Evolutionary conservation across 2,329 filamentous ascomycete genomes (phyloP).

Genomic region (Hypoxylon sp.): DNA sequence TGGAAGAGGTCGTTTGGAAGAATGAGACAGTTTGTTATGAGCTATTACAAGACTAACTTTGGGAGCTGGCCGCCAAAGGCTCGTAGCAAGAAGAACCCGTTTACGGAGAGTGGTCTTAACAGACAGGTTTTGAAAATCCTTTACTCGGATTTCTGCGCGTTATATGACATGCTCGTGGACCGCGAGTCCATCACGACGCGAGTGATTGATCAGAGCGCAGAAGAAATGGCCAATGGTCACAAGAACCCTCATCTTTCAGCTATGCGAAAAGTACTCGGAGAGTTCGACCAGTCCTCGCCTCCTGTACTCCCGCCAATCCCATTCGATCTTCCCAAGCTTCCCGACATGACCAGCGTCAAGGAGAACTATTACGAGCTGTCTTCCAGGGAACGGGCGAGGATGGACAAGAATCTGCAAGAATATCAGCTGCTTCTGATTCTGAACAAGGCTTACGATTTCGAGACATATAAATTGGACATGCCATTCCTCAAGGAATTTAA

Average conservation of each 20-base stretch:
- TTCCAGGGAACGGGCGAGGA: constrained; percentile 77
- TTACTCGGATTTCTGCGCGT: constrained; percentile 83
- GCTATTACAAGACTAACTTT: constrained; percentile 68
- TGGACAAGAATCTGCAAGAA: constrained; percentile 76
- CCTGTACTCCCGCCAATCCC: constrained; percentile 92
- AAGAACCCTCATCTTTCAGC: constrained; percentile 71
- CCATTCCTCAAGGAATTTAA: constrained; percentile 76
- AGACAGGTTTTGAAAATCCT: constrained; percentile 81
- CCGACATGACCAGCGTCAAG: constrained; percentile 71
- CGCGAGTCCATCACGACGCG: constrained; percentile 80
- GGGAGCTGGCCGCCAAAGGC: constrained; percentile 90
- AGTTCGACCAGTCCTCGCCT: constrained; percentile 88
- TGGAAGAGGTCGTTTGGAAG: constrained; percentile 81
- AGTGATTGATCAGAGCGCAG: constrained; percentile 72
- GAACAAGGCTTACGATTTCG: constrained; percentile 82
- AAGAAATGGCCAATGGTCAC: constrained; percentile 62
- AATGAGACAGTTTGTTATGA: constrained; percentile 77
- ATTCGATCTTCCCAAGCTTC: constrained; percentile 84
- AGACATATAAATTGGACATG: constrained; percentile 65
- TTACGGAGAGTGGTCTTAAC: constrained; percentile 87
- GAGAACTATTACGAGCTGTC: constrained; percentile 71
- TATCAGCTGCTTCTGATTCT: constrained; percentile 80
- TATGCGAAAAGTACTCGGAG: constrained; percentile 79
- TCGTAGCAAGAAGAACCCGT: constrained; percentile 88
- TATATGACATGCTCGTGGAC: constrained; percentile 91